phyloP scores from a whole-genome alignment of 2,329 filamentous ascomycete genomes.

The Xylariaceae sp. region DNA sequence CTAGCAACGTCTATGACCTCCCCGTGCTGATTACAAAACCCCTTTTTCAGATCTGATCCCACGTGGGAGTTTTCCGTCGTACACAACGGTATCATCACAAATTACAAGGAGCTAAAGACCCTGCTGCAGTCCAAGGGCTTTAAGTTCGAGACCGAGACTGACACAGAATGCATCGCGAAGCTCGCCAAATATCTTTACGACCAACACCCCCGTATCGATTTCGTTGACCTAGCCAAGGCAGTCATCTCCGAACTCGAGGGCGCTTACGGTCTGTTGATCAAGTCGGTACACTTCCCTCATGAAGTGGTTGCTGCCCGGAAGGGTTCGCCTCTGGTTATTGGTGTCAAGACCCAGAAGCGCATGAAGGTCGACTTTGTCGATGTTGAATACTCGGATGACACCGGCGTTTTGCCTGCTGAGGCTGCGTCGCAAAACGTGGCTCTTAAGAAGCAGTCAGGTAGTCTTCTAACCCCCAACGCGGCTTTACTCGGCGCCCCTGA shows the following conservation, averaged over 20 bases:
- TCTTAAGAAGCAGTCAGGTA: constrained; percentile 76
- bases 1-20: constrained; percentile 21
- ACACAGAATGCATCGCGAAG: constrained; percentile 99
- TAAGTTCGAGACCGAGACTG: constrained; percentile 98
- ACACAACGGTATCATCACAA: constrained; percentile 99
- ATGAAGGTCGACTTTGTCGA: constrained; percentile 99
- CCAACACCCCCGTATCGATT: constrained; percentile 87
- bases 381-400: constrained; percentile 91
- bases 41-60: constrained; percentile 71
- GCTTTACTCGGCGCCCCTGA: constrained; percentile 81
- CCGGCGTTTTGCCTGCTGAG: constrained; percentile 79
- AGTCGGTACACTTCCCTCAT: constrained; percentile 97
- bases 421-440: constrained; percentile 93
- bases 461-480: constrained; percentile 55
- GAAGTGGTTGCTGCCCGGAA: constrained; percentile 97
- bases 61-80: constrained; percentile 96
- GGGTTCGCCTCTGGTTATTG: constrained; percentile 94
- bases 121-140: constrained; percentile 92
- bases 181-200: constrained; percentile 97
- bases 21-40: constrained; percentile 20
- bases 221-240: constrained; percentile 93
- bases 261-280: constrained; percentile 93
- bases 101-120: constrained; percentile 99
- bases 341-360: constrained; percentile 93
- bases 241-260: constrained; percentile 98